Percentiles rank a stretch among this genome's conserved stretches.
These are phyloP conservation scores for Pelargonium nanum DNA, from an alignment of 345 rosid species.

Conservation along the genomic window DNA sequence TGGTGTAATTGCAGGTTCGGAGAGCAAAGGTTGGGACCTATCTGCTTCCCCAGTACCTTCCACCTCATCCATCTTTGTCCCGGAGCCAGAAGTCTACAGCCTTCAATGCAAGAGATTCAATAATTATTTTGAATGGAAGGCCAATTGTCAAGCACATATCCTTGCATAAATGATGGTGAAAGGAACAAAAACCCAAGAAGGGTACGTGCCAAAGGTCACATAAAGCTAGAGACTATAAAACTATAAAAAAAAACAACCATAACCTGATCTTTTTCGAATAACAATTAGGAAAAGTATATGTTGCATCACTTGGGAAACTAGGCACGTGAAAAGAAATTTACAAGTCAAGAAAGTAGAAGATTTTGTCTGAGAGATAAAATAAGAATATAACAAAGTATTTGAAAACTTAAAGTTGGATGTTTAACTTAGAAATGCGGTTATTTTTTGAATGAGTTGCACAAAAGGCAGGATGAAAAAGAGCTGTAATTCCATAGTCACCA, in stretches of 20 bases:
- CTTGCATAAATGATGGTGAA: too few species aligned
- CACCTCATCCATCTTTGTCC: conserved; percentile 33
- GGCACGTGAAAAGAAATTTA: not conserved
- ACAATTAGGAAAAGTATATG: too few species aligned
- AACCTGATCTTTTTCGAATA: not conserved
- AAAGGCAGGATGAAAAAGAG: not conserved
- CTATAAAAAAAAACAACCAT: too few species aligned
- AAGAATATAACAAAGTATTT: too few species aligned
- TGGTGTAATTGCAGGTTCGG: conserved; percentile 18
- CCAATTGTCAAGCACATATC: too few species aligned
- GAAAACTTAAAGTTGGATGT: not conserved
- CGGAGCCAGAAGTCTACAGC: not conserved
- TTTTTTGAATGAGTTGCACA: not conserved
- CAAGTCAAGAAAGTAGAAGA: not conserved
- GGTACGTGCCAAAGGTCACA: too few species aligned
- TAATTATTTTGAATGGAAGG: not conserved
- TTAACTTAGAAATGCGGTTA: not conserved
- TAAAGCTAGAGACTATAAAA: too few species aligned
- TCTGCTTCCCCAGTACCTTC: conserved; percentile 8
- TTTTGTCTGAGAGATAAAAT: too few species aligned
- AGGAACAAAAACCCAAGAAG: too few species aligned
- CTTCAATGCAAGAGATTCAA: not conserved
- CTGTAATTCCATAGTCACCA: not conserved
- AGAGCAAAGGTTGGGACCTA: conserved; percentile 21
- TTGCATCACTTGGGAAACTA: not conserved